These are phyloP conservation scores for Brettanomyces anomalus DNA, from an alignment of 805 yeast species.

Conservation along the genomic window DNA sequence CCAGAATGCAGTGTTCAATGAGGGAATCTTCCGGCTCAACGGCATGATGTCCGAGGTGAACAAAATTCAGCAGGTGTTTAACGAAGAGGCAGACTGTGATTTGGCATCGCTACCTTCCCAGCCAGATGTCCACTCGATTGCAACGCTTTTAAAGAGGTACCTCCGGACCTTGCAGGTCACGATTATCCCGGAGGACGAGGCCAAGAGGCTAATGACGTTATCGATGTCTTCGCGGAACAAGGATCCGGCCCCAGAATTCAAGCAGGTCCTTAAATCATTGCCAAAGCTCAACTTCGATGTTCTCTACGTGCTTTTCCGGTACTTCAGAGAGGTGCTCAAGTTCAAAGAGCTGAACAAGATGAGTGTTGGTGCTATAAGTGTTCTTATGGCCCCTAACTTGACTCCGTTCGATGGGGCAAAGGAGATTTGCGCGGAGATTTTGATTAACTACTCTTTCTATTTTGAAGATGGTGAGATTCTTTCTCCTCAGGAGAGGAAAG, in stretches of 20 bases:
- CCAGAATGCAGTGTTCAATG: constrained; percentile 70
- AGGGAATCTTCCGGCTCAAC: constrained; percentile 84
- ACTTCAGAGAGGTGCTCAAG: constrained; percentile 54
- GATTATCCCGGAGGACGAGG: constrained; percentile 44
- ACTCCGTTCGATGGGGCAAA: constrained; percentile 26
- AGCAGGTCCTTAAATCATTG: constrained; percentile 32
- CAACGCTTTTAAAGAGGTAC: constrained; percentile 78
- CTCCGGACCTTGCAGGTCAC: constrained; percentile 69
- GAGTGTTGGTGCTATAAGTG: constrained; percentile 61
- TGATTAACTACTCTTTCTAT: constrained; percentile 20
- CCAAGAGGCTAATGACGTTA: constrained; percentile 26
- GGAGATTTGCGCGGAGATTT: constrained; percentile 23
- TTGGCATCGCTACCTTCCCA: constrained; percentile 31
- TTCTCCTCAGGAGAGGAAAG: not conserved
- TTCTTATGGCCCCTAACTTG: constrained; percentile 28
- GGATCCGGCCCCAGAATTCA: constrained; percentile 6
- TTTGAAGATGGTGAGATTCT: constrained; percentile 12
- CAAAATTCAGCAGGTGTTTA: constrained; percentile 59
- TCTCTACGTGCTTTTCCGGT: constrained; percentile 55
- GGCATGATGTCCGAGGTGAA: constrained; percentile 78
- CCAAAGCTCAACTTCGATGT: constrained; percentile 52
- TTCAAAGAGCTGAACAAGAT: constrained; percentile 64
- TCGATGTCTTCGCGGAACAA: constrained; percentile 16
- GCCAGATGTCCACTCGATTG: constrained; percentile 71
- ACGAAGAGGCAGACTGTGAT: constrained; percentile 60